These are phyloP conservation scores for Podospora anserina DNA, from an alignment of 495 filamentous ascomycete species.

Conservation along the genomic window DNA sequence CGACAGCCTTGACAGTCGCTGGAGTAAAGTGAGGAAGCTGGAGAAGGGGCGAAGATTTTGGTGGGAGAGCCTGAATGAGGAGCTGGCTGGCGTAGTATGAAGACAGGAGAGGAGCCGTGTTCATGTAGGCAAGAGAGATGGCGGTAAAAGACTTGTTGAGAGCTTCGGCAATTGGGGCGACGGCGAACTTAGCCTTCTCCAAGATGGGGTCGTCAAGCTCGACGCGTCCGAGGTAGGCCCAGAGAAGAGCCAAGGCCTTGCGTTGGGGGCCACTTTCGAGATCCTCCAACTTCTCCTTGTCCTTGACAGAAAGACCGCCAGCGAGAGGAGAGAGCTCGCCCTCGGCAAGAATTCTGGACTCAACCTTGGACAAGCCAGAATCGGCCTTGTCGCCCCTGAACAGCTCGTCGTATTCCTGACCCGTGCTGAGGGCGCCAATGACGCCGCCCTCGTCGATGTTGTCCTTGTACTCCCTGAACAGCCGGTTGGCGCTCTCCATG, in stretches of 20 bases:
- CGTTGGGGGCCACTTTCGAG: slow-evolving; percentile 68
- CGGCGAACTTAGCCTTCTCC: slow-evolving; percentile 71
- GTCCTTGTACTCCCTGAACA: slow-evolving; percentile 90
- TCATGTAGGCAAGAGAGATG: slow-evolving; percentile 83
- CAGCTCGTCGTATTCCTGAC: slow-evolving; percentile 67
- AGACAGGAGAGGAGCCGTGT: slow-evolving; percentile 73
- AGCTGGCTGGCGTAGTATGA: slow-evolving; percentile 80
- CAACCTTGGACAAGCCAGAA: slow-evolving; percentile 71
- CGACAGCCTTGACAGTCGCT: slow-evolving; percentile 66
- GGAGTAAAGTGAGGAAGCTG: slow-evolving; percentile 89
- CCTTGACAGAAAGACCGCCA: slow-evolving; percentile 63
- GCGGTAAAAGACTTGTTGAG: slow-evolving; percentile 82
- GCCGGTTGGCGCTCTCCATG: slow-evolving; percentile 84
- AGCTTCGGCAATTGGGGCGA: slow-evolving; percentile 77
- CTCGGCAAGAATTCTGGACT: slow-evolving; percentile 67
- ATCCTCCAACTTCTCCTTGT: slow-evolving; percentile 64
- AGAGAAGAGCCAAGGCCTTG: slow-evolving; percentile 84
- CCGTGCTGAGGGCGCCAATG: slow-evolving; percentile 73
- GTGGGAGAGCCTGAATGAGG: slow-evolving; percentile 83
- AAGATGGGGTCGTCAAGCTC: slow-evolving; percentile 68
- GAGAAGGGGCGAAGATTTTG: slow-evolving; percentile 78
- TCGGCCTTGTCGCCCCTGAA: slow-evolving; percentile 73
- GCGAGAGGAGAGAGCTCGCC: slow-evolving; percentile 46
- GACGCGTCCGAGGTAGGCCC: slow-evolving; percentile 89
- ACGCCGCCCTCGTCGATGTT: slow-evolving; percentile 75